These are phyloP conservation scores for Geotrichum reessii DNA, from an alignment of 1,139 yeast genomes.

Conservation along the genomic window DNA sequence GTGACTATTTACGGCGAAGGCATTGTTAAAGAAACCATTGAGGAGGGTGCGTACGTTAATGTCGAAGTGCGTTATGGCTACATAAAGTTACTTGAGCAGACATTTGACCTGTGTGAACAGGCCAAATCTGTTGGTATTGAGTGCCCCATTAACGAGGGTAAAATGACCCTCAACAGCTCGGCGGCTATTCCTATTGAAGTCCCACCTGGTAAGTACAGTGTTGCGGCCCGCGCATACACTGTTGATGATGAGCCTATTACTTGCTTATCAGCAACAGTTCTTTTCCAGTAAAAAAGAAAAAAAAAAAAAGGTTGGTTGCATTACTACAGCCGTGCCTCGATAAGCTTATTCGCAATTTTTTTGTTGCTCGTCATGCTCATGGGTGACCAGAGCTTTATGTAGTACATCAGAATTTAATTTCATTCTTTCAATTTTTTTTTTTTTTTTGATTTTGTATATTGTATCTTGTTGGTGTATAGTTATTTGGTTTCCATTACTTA, in stretches of 20 bases:
- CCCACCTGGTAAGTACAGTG: slow-evolving; percentile 88
- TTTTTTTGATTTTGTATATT: not conserved
- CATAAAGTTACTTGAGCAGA: slow-evolving; percentile 75
- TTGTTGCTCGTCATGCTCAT: not conserved
- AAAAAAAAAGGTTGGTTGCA: not conserved
- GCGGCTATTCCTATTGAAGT: slow-evolving; percentile 89
- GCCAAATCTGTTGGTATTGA: slow-evolving; percentile 56
- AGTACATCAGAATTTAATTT: not conserved
- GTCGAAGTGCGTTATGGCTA: slow-evolving; percentile 90
- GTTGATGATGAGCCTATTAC: slow-evolving; percentile 73
- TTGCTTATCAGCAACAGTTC: slow-evolving; percentile 74
- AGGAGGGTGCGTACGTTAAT: slow-evolving; percentile 86
- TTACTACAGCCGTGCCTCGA: not conserved
- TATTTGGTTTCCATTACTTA: too few species aligned
- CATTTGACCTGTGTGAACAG: slow-evolving; percentile 86
- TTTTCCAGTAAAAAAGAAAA: slow-evolving; percentile 25
- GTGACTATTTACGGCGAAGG: slow-evolving; percentile 77
- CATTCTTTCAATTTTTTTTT: not conserved
- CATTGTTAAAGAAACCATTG: slow-evolving; percentile 47
- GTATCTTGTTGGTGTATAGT: too few species aligned
- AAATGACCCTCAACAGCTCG: slow-evolving; percentile 55
- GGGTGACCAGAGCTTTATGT: not conserved
- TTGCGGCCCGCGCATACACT: slow-evolving; percentile 84
- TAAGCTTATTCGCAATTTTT: not conserved
- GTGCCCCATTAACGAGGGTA: slow-evolving; percentile 75